These are phyloP conservation scores for Stemphylium vesicarium DNA, from an alignment of 2,329 filamentous ascomycete species.

Conservation along the genomic window DNA sequence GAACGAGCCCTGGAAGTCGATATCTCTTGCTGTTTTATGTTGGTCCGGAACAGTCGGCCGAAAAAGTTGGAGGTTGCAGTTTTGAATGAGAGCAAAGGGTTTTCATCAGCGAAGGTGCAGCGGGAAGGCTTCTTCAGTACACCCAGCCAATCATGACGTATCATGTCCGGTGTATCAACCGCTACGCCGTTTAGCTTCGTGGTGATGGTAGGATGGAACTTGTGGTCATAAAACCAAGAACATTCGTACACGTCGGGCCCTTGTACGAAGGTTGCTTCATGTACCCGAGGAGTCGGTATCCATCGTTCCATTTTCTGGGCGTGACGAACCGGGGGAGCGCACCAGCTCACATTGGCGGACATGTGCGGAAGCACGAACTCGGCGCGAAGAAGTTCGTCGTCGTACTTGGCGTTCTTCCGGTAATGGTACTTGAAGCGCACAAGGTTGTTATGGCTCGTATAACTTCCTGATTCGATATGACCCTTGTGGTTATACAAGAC, in stretches of 20 bases:
- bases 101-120: slow-evolving; percentile 55
- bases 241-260: slow-evolving; percentile 60
- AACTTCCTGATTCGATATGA: slow-evolving; percentile 60
- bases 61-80: slow-evolving; percentile 43
- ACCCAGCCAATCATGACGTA: slow-evolving; percentile 54
- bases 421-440: slow-evolving; percentile 63
- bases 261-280: slow-evolving; percentile 61
- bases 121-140: slow-evolving; percentile 49
- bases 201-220: slow-evolving; percentile 49
- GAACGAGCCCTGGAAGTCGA: slow-evolving; percentile 48
- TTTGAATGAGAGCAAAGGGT: slow-evolving; percentile 59
- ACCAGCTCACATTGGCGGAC: slow-evolving; percentile 62
- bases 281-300: slow-evolving; percentile 63
- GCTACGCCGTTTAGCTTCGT: slow-evolving; percentile 57
- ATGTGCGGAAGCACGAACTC: slow-evolving; percentile 62
- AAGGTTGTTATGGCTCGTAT: slow-evolving; percentile 59
- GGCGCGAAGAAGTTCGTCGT: slow-evolving; percentile 62
- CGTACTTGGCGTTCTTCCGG: slow-evolving; percentile 60
- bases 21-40: slow-evolving; percentile 49
- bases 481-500: slow-evolving; percentile 61
- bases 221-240: slow-evolving; percentile 52
- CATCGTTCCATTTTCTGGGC: slow-evolving; percentile 60
- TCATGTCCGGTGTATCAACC: slow-evolving; percentile 62
- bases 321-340: slow-evolving; percentile 57
- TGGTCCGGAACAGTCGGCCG: slow-evolving; percentile 45